Percentiles rank a stretch among this genome's conserved stretches.
These are phyloP conservation scores for Mycosphaerella sp. DNA, from an alignment of 2,329 filamentous ascomycete genomes.

Conservation along the genomic window DNA sequence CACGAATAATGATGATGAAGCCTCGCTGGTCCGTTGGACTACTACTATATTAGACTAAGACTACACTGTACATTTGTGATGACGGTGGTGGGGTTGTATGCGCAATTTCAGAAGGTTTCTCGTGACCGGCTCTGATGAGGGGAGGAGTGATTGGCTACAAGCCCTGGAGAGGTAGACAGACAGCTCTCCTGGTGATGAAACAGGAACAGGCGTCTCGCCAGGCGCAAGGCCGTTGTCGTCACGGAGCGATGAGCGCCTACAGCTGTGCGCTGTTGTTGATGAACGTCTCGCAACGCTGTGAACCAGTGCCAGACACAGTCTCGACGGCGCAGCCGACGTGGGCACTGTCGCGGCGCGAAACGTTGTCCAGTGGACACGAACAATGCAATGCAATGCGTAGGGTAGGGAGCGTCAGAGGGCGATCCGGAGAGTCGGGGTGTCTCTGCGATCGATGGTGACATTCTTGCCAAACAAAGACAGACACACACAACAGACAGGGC, in stretches of 20 bases:
- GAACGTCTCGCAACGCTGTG: not conserved
- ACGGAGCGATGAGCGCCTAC: not conserved
- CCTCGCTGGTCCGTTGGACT: too few species aligned
- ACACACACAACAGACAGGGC: too few species aligned
- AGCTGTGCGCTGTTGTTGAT: not conserved
- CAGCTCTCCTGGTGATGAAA: constrained; percentile 9
- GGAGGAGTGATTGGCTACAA: constrained; percentile 1
- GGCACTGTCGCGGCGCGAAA: too few species aligned
- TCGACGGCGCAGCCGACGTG: not conserved
- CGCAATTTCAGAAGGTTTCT: constrained; percentile 6
- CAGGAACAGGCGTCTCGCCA: constrained; percentile 1
- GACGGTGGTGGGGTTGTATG: constrained; percentile 1
- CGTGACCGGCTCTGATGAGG: not conserved
- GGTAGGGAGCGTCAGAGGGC: too few species aligned
- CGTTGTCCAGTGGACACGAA: too few species aligned
- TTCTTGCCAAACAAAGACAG: not conserved
- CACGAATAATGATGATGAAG: too few species aligned
- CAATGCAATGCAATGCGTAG: too few species aligned
- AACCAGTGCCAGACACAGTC: not conserved
- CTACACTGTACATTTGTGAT: not conserved
- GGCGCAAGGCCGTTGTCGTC: not conserved
- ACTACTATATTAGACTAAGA: too few species aligned
- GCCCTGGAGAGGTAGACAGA: not conserved
- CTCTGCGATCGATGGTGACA: not conserved
- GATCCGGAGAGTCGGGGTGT: not conserved